Conservation (phyloP, 805 yeast genomes). For the Candida peoriensis region DNA sequence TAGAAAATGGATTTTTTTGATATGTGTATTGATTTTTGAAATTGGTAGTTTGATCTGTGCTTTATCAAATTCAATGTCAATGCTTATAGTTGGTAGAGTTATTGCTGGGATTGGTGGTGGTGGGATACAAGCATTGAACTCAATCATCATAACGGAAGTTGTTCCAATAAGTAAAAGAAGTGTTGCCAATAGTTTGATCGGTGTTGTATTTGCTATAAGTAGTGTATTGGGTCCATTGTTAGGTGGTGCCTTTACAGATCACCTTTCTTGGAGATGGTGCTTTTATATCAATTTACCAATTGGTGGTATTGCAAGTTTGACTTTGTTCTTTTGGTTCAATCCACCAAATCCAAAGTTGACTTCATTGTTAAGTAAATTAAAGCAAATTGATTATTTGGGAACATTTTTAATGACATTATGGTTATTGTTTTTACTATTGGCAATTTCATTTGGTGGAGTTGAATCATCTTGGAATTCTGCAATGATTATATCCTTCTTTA, state of each 20-base stretch:
- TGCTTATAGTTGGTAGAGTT: conserved; percentile 67
- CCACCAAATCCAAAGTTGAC: conserved; percentile 40
- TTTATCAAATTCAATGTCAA: conserved; percentile 45
- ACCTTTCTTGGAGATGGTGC: conserved; percentile 70
- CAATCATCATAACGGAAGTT: conserved; percentile 51
- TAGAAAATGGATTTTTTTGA: conserved; percentile 23
- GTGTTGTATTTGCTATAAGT: conserved; percentile 39
- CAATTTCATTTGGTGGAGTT: conserved; percentile 48
- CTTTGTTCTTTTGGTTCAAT: conserved; percentile 27
- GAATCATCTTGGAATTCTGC: conserved; percentile 47
- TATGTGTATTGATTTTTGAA: conserved; percentile 38
- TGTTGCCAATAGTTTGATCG: conserved; percentile 17
- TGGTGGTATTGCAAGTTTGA: conserved; percentile 42
- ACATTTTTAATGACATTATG: conserved; percentile 37
- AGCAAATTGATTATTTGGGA: conserved; percentile 44
- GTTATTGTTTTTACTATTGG: conserved; percentile 39
- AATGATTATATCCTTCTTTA: conserved; percentile 41
- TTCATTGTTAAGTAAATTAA: conserved; percentile 31
- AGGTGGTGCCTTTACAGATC: conserved; percentile 61
- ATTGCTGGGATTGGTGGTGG: conserved; percentile 71
- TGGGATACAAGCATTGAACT: conserved; percentile 53
- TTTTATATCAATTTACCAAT: conserved; percentile 57
- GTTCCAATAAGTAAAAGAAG: conserved; percentile 30
- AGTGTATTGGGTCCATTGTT: conserved; percentile 58
- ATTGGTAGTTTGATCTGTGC: conserved; percentile 61